Conservation (phyloP, 2,329 filamentous ascomycete genomes). For the Fusarium stilboides region DNA sequence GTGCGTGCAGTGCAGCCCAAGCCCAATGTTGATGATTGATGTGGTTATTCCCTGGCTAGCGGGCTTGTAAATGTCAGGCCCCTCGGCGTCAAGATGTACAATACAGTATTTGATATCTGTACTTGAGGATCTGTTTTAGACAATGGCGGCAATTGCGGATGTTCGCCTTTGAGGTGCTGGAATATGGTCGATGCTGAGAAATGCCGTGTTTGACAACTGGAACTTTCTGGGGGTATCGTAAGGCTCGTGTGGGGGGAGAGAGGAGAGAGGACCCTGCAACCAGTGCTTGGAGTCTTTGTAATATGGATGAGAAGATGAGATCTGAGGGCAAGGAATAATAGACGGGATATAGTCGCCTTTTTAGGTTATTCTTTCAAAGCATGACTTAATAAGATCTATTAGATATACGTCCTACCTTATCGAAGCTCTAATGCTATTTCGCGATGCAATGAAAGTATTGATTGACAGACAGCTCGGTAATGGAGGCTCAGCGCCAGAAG, state of each 20-base stretch:
- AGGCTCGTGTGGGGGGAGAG: slow-evolving; percentile 1
- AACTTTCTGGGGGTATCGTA: slow-evolving; percentile 22
- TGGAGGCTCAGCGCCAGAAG: slow-evolving; percentile 43
- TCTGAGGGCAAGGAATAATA: not conserved
- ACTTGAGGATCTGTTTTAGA: slow-evolving; percentile 8
- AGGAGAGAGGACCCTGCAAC: slow-evolving; percentile 27
- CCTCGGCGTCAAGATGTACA: too few relatives aligned
- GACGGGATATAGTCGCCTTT: slow-evolving; percentile 21
- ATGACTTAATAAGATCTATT: too few relatives aligned
- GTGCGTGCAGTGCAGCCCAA: slow-evolving; percentile 15
- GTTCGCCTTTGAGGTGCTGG: slow-evolving; percentile 4
- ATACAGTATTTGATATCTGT: not conserved
- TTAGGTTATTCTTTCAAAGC: slow-evolving; percentile 28
- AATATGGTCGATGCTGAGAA: slow-evolving; percentile 30
- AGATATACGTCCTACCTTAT: too few relatives aligned
- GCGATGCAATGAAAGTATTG: slow-evolving; percentile 15
- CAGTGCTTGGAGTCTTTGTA: slow-evolving; percentile 23
- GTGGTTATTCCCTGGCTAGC: slow-evolving; percentile 3
- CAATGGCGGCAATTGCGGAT: slow-evolving; percentile 16
- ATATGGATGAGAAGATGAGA: not conserved
- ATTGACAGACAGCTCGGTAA: slow-evolving; percentile 41
- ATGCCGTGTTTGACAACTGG: slow-evolving; percentile 22
- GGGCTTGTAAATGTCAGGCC: not conserved
- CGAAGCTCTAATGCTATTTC: slow-evolving; percentile 13
- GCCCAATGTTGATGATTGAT: slow-evolving; percentile 8